A percentile compares a stretch with the other conserved stretches of the same genome.
These are phyloP conservation scores for thale cress (Arabidopsis thaliana) DNA, from an alignment of 345 rosid species.

Conservation along the genomic window TAIR10.1 NC_003074.8:19774001-19774500, in stretches of 20 bases:
- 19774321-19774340: background rate
- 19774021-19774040: background rate
- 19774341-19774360: background rate
- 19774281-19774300: background rate
- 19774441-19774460: constrained; percentile 28
- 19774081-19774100: background rate
- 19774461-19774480: constrained; percentile 22
- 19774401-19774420: constrained; percentile 5
- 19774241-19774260: constrained; percentile 3
- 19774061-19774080: background rate
- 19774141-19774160: background rate
- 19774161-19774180: background rate
- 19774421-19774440: constrained; percentile 1
- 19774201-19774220: background rate
- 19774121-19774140: background rate
- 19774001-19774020: background rate
- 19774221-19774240: background rate
- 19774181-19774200: background rate
- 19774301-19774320: background rate
- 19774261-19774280: background rate
- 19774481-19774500: constrained; percentile 19
- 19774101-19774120: background rate
- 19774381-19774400: constrained; percentile 15
- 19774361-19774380: constrained; percentile 13
- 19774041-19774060: background rate